Evolutionary conservation across 2,329 filamentous ascomycete genomes (phyloP).

Genomic region (Diaporthe sp.): DNA sequence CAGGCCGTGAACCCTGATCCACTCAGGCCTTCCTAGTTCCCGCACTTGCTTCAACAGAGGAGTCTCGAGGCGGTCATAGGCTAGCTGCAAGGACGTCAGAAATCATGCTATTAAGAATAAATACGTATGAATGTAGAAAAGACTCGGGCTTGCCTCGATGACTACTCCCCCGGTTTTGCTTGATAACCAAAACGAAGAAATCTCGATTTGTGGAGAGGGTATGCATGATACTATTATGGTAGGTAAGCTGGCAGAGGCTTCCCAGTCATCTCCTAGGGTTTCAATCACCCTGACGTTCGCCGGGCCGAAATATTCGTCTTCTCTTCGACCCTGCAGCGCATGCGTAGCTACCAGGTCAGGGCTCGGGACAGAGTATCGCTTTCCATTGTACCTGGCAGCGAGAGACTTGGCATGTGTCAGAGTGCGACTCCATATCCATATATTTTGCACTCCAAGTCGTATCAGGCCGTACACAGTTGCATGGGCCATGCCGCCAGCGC

Average conservation of each 20-base stretch:
- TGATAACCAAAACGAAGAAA: background rate
- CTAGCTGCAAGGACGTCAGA: conserved; percentile 51
- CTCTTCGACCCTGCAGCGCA: background rate
- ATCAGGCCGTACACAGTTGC: conserved; percentile 70
- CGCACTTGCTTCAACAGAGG: conserved; percentile 66
- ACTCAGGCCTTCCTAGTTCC: conserved; percentile 56
- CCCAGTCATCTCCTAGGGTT: background rate
- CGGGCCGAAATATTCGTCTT: background rate
- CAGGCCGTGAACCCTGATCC: conserved; percentile 69
- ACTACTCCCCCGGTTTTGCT: conserved; percentile 6
- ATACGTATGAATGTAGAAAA: no score
- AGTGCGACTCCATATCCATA: conserved; percentile 69
- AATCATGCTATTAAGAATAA: background rate
- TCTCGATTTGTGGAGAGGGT: background rate
- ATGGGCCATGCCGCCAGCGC: conserved; percentile 51
- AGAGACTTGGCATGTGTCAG: conserved; percentile 61
- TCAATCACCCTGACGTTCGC: background rate
- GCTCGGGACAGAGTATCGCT: background rate
- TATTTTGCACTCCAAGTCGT: conserved; percentile 67
- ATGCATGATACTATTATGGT: conserved; percentile 14
- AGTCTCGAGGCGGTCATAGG: conserved; percentile 56
- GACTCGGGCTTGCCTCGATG: background rate
- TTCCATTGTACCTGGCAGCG: conserved; percentile 55
- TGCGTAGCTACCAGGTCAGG: background rate
- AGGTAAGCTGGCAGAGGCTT: background rate